Evolutionary conservation across 495 filamentous ascomycete genomes (phyloP).

Genomic region (Aspergillus leporis): DNA sequence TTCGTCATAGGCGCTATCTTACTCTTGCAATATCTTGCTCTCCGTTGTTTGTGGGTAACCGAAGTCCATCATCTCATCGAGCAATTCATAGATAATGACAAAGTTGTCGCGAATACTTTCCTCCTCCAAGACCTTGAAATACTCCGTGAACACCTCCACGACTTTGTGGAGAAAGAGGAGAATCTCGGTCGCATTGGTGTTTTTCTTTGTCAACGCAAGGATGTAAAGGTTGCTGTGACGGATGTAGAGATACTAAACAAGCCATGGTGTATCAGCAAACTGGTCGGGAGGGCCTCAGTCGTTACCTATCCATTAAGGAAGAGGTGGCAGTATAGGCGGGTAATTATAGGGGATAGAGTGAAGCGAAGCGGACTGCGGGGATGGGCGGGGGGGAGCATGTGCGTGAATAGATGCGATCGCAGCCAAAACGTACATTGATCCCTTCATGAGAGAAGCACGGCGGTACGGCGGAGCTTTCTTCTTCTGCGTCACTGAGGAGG

Average conservation of each 20-base stretch:
- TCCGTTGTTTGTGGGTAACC: slow-evolving; percentile 99
- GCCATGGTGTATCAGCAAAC: slow-evolving; percentile 3
- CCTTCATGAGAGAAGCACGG: slow-evolving; percentile 99
- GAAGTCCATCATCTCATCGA: slow-evolving; percentile 99
- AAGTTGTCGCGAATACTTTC: slow-evolving; percentile 99
- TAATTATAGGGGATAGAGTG: not conserved
- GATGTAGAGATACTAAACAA: slow-evolving; percentile 91
- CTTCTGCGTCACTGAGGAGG: slow-evolving; percentile 96
- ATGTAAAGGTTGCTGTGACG: slow-evolving; percentile 99
- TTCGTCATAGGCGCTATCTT: slow-evolving; percentile 21
- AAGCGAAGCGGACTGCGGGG: slow-evolving; percentile 15
- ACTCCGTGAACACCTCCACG: slow-evolving; percentile 98
- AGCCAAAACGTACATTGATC: slow-evolving; percentile 73
- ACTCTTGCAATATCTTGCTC: slow-evolving; percentile 97
- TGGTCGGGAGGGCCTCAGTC: not conserved
- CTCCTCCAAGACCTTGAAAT: slow-evolving; percentile 99
- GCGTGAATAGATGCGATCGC: slow-evolving; percentile 8
- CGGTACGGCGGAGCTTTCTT: slow-evolving; percentile 96
- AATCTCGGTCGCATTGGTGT: slow-evolving; percentile 98
- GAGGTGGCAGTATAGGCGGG: not conserved
- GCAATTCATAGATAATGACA: slow-evolving; percentile 97
- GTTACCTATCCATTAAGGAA: not conserved
- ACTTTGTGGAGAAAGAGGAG: slow-evolving; percentile 97
- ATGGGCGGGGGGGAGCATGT: slow-evolving; percentile 21
- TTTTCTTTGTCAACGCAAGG: slow-evolving; percentile 96